Evolutionary conservation across 2,329 filamentous ascomycete genomes (phyloP).

Genomic region (Chalaropsis ovoidea): DNA sequence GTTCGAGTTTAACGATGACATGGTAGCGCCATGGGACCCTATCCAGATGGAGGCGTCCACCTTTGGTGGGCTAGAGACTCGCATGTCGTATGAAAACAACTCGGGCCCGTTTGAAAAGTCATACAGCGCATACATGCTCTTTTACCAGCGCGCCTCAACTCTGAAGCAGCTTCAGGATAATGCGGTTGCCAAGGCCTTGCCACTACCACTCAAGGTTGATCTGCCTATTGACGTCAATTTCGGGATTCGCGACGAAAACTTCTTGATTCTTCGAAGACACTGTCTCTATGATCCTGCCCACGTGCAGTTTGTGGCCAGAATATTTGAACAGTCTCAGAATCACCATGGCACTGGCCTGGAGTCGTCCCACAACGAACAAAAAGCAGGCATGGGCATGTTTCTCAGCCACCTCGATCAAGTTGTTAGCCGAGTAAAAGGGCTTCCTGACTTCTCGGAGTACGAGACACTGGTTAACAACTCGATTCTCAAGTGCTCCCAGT

Average conservation of each 20-base stretch:
- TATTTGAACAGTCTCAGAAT: slow-evolving; percentile 48
- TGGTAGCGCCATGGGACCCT: slow-evolving; percentile 66
- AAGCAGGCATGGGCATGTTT: slow-evolving; percentile 44
- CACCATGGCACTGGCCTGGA: slow-evolving; percentile 27
- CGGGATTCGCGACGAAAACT: slow-evolving; percentile 63
- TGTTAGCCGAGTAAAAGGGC: slow-evolving; percentile 59
- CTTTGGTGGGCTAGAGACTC: slow-evolving; percentile 61
- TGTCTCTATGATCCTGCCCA: slow-evolving; percentile 69
- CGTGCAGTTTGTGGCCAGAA: slow-evolving; percentile 52
- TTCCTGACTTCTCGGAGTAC: slow-evolving; percentile 51
- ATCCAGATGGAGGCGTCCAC: slow-evolving; percentile 62
- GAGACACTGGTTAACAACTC: slow-evolving; percentile 41
- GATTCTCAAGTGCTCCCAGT: slow-evolving; percentile 42
- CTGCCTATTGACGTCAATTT: slow-evolving; percentile 41
- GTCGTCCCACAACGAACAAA: slow-evolving; percentile 39
- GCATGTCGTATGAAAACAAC: slow-evolving; percentile 38
- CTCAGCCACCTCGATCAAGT: slow-evolving; percentile 66
- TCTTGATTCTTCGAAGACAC: slow-evolving; percentile 61
- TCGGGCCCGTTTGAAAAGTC: slow-evolving; percentile 52
- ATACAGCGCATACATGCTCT: slow-evolving; percentile 93
- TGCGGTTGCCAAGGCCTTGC: not conserved
- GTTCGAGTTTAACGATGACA: slow-evolving; percentile 93
- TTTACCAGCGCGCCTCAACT: slow-evolving; percentile 74
- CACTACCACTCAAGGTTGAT: slow-evolving; percentile 35
- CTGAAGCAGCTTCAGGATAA: slow-evolving; percentile 41